phyloP scores from a whole-genome alignment of 305 asterid species.

The Fraxinus albicans region DNA sequence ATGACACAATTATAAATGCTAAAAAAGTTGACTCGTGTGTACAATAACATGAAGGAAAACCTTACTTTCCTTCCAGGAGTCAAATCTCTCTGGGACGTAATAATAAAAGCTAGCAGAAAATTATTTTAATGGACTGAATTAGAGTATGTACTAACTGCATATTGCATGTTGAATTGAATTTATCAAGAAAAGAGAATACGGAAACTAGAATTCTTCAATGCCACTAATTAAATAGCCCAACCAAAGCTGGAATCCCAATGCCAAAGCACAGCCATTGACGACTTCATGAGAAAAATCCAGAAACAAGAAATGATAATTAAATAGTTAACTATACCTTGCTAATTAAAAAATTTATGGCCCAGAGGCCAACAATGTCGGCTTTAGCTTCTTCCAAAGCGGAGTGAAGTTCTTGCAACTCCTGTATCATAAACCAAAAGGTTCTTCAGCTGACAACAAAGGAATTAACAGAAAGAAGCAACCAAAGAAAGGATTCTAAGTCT shows the following conservation, averaged over 20 bases:
- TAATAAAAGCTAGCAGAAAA: not conserved
- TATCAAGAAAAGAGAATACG: not conserved
- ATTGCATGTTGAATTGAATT: not conserved
- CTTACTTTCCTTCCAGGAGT: not conserved
- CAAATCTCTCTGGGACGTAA: not conserved
- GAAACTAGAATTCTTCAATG: not conserved
- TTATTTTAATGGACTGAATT: not conserved
- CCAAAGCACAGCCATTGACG: not conserved
- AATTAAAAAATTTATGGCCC: slow-evolving; percentile 89
- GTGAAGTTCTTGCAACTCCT: slow-evolving; percentile 98
- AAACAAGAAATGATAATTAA: not conserved
- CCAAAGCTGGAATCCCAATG: not conserved
- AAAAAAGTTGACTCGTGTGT: not conserved
- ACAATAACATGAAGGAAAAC: not conserved
- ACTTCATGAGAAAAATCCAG: slow-evolving; percentile 19
- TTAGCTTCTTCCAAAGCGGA: slow-evolving; percentile 96
- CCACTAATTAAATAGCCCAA: not conserved
- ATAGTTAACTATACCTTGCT: slow-evolving; percentile 43
- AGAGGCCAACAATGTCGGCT: slow-evolving; percentile 99
- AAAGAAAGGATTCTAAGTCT: not conserved
- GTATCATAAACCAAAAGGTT: slow-evolving; percentile 19
- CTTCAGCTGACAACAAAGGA: slow-evolving; percentile 8
- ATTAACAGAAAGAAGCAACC: not conserved
- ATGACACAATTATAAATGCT: not conserved
- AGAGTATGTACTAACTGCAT: not conserved